Percentiles rank a stretch among this genome's conserved stretches.
Evolutionary conservation across 2,329 filamentous ascomycete species (phyloP).

Genomic region (Diaporthe sp.): DNA sequence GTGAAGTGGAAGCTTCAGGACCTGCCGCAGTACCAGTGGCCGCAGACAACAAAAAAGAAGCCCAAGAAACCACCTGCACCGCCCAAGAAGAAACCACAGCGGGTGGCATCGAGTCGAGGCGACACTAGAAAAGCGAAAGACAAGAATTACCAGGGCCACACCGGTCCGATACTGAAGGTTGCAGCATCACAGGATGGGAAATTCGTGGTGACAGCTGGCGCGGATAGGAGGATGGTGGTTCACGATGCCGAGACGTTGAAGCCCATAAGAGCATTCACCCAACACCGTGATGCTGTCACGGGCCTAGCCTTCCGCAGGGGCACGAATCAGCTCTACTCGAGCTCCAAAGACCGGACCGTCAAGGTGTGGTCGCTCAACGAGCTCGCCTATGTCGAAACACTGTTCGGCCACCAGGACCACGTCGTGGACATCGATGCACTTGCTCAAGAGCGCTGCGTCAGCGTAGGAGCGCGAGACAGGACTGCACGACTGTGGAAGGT

Average conservation of each 20-base stretch:
- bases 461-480: slow-evolving; percentile 90
- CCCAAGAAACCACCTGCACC: slow-evolving; percentile 70
- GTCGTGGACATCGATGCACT: slow-evolving; percentile 88
- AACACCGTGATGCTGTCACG: slow-evolving; percentile 90
- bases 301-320: slow-evolving; percentile 87
- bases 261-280: slow-evolving; percentile 86
- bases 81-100: slow-evolving; percentile 73
- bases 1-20: slow-evolving; percentile 91
- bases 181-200: slow-evolving; percentile 91
- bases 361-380: slow-evolving; percentile 96
- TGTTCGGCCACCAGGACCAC: slow-evolving; percentile 96
- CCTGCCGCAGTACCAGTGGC: slow-evolving; percentile 71
- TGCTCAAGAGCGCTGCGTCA: slow-evolving; percentile 89
- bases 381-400: slow-evolving; percentile 92
- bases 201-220: slow-evolving; percentile 90
- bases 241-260: slow-evolving; percentile 87
- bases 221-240: slow-evolving; percentile 86
- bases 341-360: slow-evolving; percentile 91
- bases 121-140: slow-evolving; percentile 73
- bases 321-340: slow-evolving; percentile 93
- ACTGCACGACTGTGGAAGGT: slow-evolving; percentile 97
- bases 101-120: slow-evolving; percentile 74
- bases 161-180: slow-evolving; percentile 83
- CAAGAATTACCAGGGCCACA: slow-evolving; percentile 81
- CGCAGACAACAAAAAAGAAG: slow-evolving; percentile 70